phyloP scores from a whole-genome alignment of 169 alveolate genomes.

The Perkinsus olseni region DNA sequence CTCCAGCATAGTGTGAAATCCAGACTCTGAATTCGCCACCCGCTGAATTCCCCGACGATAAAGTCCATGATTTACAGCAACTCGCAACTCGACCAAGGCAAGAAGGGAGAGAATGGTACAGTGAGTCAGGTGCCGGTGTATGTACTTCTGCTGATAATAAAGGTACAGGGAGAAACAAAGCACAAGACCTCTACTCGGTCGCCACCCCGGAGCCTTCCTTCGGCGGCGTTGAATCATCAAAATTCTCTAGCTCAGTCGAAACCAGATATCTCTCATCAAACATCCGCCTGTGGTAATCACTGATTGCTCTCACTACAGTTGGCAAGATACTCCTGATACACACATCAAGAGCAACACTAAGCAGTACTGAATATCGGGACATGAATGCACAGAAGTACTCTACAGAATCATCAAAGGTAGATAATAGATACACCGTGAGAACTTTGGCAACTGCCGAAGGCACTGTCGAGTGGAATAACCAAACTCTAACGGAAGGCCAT shows the following conservation, averaged over 20 bases:
- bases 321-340: neutral
- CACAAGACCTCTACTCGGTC: too few species aligned
- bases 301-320: neutral
- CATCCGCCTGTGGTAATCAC: neutral
- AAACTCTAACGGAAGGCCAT: neutral
- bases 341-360: neutral
- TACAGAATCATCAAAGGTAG: neutral
- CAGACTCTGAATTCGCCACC: too few species aligned
- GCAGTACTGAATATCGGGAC: neutral
- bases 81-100: too few species aligned
- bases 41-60: too few species aligned
- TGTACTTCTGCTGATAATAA: too few species aligned
- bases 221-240: neutral
- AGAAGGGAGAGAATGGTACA: too few species aligned
- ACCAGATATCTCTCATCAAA: neutral
- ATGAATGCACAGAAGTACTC: neutral
- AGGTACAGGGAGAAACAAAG: too few species aligned
- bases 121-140: too few species aligned
- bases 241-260: neutral
- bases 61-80: too few species aligned
- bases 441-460: neutral
- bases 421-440: neutral
- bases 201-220: too few species aligned
- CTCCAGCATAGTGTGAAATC: too few species aligned
- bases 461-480: neutral